Evolutionary conservation across 2,329 filamentous ascomycete genomes (phyloP), one percentile per base, ranked within the genome.

Genomic region (Didymella glomerata): DNA sequence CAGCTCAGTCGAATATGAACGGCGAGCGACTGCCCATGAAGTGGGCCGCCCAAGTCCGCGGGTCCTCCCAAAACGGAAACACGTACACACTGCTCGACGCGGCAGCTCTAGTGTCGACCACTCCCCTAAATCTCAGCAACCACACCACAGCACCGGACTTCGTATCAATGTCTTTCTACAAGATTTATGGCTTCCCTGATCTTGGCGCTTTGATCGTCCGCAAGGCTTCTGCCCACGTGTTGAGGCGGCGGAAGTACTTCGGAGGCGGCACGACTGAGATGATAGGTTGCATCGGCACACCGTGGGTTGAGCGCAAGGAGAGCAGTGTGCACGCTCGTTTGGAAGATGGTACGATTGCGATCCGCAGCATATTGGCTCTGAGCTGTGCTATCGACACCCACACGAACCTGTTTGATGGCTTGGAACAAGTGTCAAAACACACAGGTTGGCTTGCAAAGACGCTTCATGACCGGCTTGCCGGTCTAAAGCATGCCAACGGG

Each of bases 141-240:
- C 81, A 85, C 18, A 81, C 80, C 64, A 77, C 80, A 11, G 85
- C 87, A 0, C 91, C 94, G 0, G 94, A 98, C 74, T 97, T 97
- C 64, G 87, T 86, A 0, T 88, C 90, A 0, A 71, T 97, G 27
- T 97, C 93, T 72, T 89, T 98, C 65, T 96, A 97, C 79, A 98
- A 98, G 75, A 93, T 97, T 14, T 98, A 97, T 74, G 94, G 94
- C 1, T 97, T 97, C 64, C 94, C 94, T 0, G 91, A 97, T 71
- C 81, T 98, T 1, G 94, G 94, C 1, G 93, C 88, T 1, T 79
- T 98, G 54, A 87, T 98, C 18, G 87, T 98, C 6, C 87, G 90
- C 25, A 93, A 91, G 64, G 82, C 85, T 16, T 86, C 90, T 3
- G 86, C 85, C 2, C 76, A 83, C 40, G 51, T 80, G 85, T 42